phyloP scores from a whole-genome alignment of 2,329 filamentous ascomycete genomes.

The Aspergillus tamarii region DNA sequence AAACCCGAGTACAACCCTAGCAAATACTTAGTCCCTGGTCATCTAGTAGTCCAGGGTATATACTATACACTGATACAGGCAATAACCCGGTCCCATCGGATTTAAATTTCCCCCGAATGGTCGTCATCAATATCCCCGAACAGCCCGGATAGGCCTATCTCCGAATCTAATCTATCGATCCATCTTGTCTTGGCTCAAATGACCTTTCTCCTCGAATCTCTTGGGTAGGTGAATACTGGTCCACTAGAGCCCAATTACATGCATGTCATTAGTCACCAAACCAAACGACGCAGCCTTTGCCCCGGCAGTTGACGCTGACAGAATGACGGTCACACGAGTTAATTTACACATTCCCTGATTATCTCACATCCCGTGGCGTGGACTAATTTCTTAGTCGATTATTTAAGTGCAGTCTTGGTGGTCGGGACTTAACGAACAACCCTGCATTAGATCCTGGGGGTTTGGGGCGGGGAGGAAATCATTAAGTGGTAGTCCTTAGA shows the following conservation, averaged over 20 bases:
- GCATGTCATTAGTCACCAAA: too few relatives aligned
- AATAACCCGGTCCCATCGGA: not conserved
- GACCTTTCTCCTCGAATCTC: too few relatives aligned
- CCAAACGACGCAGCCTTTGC: too few relatives aligned
- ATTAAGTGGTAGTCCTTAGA: not conserved
- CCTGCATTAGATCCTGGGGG: not conserved
- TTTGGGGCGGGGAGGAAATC: not conserved
- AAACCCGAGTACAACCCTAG: not conserved
- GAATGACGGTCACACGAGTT: not conserved
- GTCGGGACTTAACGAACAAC: not conserved
- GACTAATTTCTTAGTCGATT: not conserved
- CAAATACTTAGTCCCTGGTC: not conserved
- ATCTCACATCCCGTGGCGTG: not conserved
- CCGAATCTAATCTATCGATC: constrained; percentile 5
- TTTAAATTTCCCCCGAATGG: not conserved
- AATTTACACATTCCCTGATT: not conserved
- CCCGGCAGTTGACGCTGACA: not conserved
- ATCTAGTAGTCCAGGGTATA: not conserved
- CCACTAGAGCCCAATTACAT: not conserved
- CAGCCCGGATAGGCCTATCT: not conserved
- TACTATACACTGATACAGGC: too few relatives aligned
- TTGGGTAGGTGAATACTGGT: too few relatives aligned
- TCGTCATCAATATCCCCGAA: not conserved
- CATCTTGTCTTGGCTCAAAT: not conserved
- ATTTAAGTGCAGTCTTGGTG: not conserved